These are phyloP conservation scores for Artemisia annua DNA, from an alignment of 129 eudicot species.

Conservation along the genomic window DNA sequence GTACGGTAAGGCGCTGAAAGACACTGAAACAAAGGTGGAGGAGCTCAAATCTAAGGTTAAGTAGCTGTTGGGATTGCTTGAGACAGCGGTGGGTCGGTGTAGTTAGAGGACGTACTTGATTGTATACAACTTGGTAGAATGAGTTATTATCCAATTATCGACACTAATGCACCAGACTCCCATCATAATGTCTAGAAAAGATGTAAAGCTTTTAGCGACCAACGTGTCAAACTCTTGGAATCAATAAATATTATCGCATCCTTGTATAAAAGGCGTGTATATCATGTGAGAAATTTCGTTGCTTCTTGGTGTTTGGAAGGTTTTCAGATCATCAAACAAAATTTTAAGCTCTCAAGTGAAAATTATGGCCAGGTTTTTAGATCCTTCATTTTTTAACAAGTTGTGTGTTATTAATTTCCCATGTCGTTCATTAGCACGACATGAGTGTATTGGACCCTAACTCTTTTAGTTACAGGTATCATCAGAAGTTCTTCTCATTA, in stretches of 20 bases:
- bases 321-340: neutral
- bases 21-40: conserved; percentile 69
- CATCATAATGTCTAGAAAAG: neutral
- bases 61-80: conserved; percentile 17
- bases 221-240: conserved; percentile 9
- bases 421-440: no score
- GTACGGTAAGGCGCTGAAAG: conserved; percentile 76
- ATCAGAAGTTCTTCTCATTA: no score
- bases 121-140: neutral
- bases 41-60: conserved; percentile 64
- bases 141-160: neutral
- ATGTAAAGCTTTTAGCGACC: neutral
- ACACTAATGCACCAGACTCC: neutral
- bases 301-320: neutral
- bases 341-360: neutral
- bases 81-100: neutral
- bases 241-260: neutral
- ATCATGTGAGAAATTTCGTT: neutral
- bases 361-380: neutral
- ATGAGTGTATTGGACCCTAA: no score
- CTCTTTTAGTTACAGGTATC: no score
- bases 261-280: neutral
- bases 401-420: neutral
- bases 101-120: neutral
- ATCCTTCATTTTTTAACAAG: neutral